These are phyloP conservation scores for Paulownia fortunei DNA, from an alignment of 257 asterid species.

Conservation along the genomic window DNA sequence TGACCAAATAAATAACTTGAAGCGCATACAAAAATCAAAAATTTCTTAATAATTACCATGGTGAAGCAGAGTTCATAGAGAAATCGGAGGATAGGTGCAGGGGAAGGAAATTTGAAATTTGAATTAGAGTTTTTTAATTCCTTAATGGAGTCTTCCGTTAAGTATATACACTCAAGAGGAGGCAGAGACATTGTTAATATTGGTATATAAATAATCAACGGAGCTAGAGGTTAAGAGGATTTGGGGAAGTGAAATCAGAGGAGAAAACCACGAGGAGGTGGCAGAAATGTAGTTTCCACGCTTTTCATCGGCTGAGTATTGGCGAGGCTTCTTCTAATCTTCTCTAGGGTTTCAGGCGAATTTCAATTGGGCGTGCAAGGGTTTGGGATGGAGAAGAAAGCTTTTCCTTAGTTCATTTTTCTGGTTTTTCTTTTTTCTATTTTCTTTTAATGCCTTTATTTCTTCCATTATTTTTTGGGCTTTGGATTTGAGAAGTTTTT, in stretches of 20 bases:
- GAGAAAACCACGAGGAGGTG: constrained; percentile 18
- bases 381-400: constrained; percentile 40
- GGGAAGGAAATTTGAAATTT: constrained; percentile 65
- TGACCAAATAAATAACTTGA: neutral
- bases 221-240: constrained; percentile 6
- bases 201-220: constrained; percentile 19
- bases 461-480: neutral
- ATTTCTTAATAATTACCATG: constrained; percentile 50
- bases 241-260: constrained; percentile 31
- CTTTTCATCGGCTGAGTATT: constrained; percentile 32
- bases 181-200: constrained; percentile 65
- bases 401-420: neutral
- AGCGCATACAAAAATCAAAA: neutral
- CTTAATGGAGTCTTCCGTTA: constrained; percentile 69
- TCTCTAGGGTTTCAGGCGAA: constrained; percentile 48
- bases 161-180: constrained; percentile 60
- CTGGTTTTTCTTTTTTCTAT: neutral
- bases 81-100: constrained; percentile 76
- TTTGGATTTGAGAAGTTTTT: neutral
- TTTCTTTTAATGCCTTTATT: neutral
- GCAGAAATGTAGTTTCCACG: constrained; percentile 23
- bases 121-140: constrained; percentile 75
- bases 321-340: constrained; percentile 22
- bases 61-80: constrained; percentile 82
- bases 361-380: constrained; percentile 34